These are phyloP conservation scores for Leccinellum albellum DNA, from an alignment of 768 basidiomycete species.

Conservation along the genomic window DNA sequence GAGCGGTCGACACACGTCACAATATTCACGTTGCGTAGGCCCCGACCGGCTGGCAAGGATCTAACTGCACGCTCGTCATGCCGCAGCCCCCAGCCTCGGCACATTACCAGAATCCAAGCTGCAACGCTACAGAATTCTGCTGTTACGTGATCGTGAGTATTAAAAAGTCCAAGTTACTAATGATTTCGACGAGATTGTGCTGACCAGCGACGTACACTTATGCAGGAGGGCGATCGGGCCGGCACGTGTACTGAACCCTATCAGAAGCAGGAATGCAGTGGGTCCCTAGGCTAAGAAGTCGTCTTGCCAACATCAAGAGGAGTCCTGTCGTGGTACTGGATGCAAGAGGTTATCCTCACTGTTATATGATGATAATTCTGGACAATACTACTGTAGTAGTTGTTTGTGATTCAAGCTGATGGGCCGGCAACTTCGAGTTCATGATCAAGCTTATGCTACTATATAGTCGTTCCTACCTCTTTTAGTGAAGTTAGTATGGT, in stretches of 20 bases:
- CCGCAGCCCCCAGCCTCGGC: neutral
- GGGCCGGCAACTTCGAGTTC: too few relatives aligned
- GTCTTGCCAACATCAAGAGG: neutral
- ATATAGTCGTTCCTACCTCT: too few relatives aligned
- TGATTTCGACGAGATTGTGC: neutral
- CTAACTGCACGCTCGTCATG: neutral
- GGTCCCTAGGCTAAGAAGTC: too few relatives aligned
- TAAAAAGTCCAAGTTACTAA: too few relatives aligned
- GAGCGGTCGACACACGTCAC: neutral
- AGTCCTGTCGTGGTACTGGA: neutral
- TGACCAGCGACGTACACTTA: neutral
- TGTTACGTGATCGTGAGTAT: conserved; percentile 4
- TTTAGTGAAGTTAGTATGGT: too few relatives aligned
- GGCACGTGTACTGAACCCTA: neutral
- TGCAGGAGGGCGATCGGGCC: neutral
- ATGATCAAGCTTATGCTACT: too few relatives aligned
- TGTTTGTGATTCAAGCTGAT: too few relatives aligned
- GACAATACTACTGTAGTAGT: too few relatives aligned
- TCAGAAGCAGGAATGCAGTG: neutral
- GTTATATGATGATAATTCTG: too few relatives aligned
- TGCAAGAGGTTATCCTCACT: too few relatives aligned
- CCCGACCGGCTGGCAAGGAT: neutral
- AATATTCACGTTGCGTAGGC: neutral
- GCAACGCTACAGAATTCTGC: conserved; percentile 4
- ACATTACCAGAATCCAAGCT: neutral